Base-by-base conservation (phyloP, 441 rosid genomes). In the Hypseocharis bilobata region DNA sequence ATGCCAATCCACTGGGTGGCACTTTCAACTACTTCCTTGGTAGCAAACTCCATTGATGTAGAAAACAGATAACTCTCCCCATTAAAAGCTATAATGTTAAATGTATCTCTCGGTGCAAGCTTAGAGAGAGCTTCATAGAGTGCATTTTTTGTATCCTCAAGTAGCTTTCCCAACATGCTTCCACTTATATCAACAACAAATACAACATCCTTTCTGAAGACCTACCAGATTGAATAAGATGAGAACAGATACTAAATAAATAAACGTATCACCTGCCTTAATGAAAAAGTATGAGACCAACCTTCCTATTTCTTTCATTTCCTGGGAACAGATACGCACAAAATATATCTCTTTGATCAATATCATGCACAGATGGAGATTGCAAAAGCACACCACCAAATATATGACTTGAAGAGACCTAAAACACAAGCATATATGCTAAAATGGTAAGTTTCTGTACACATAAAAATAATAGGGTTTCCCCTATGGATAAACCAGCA, bases 101-200 rank as follows among this genome's bases (percentile, higher is more conserved):
- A 95, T 66, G 87, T 80, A 85, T 91, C 99, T 68, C 76, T 81
- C 10, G 86, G 77, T 76, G 68, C 81, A 44, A 92, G 93, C 78
- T 77, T 74, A 60, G 70, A 67, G 42, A 95, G 84, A 14, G 89
- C 84, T 47, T 73, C 70, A 28, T 76, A 73, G 77, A 95, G 49
- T 30, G 93, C 96, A 70, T 66, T 82, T 75, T 87, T 82, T 19
- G 86, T 80, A 71, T 77, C 83, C 82, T 83, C 90, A 11, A 95
- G 84, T 54, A 86, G 82, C 78, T 75, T 87, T 68, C 96, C 96
- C 71, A 49, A 67, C 98, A 95, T 92, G 80, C 99, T 95, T 75
- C 79, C 86, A 84, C 98, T 95, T 73, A 88, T 83, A 74, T 95
- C 99, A 80, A 92, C 78, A 74, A 88, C 77, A 82, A 88, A 95